Base-by-base conservation (phyloP, 768 basidiomycete genomes). In the Rhodosporidiobolus sp. region DNA sequence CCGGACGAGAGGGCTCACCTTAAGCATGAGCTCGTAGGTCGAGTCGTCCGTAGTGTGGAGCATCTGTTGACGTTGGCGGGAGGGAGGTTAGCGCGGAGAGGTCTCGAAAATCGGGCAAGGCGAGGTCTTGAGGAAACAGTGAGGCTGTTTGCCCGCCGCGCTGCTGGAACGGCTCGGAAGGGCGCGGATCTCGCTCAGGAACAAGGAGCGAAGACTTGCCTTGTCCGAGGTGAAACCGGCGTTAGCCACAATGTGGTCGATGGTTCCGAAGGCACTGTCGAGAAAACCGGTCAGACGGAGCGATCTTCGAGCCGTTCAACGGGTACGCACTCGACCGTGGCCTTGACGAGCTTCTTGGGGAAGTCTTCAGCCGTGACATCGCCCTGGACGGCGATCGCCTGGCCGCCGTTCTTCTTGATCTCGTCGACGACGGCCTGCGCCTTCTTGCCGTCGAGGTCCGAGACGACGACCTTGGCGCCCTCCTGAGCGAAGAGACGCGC, bases 211-310 rank as follows among this genome's bases (percentile, higher is more conserved):
- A 8, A 46, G 43, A 10, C 61, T 28, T 7, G 59, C 61, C 58
- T 66, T 66, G 59, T 67, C 65, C 1, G 49, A 62, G 12, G 63
- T 65, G 69, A 50, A 68, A 83, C 61, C 43, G 85, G 87, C 88
- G 38, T 92, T 92, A 82, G 92, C 92, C 52, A 92, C 85, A 63
- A 93, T 90, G 80, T 93, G 92, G 81, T 93, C 91, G 61, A 93
- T 87, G 79, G 90, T 89, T 35, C 90, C 91, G 76, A 88, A 92
- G 74, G 87, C 87, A 69, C 89, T 91, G 78, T 1, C 3, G 34
- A 9, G 38, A 56, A n/a, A 28, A 11, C 26, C 14, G n/a, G 45
- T 34, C 30, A 62, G 60, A 14, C 2, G 26, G 26, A 32, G 30
- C 65, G 19, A 73, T 54, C 59, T 26, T 6, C 17, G 48, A 46